Percentiles rank a stretch among this genome's conserved stretches.
phyloP scores from a whole-genome alignment of 2,329 filamentous ascomycete genomes.

The Cladorrhinum sp. region DNA sequence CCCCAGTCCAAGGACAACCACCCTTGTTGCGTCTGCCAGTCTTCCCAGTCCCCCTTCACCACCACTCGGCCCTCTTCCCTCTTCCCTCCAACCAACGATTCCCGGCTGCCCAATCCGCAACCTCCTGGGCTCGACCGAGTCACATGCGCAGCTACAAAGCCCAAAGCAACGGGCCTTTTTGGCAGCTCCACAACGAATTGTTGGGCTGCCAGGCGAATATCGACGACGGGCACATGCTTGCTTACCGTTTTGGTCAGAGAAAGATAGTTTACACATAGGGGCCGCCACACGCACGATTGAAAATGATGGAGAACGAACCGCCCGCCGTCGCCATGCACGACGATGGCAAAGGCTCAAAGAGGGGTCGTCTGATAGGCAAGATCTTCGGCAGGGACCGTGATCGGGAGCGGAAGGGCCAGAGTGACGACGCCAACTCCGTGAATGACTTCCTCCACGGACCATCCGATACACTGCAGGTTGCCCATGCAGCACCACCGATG shows the following conservation, averaged over 20 bases:
- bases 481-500: constrained; percentile 50
- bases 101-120: constrained; percentile 12
- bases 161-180: constrained; percentile 16
- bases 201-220: constrained; percentile 18
- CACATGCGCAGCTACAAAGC: constrained; percentile 20
- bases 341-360: constrained; percentile 43
- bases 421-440: constrained; percentile 43
- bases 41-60: background rate
- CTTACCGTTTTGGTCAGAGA: constrained; percentile 20
- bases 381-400: constrained; percentile 46
- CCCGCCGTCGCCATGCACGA: constrained; percentile 36
- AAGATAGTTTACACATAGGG: constrained; percentile 5
- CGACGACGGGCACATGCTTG: constrained; percentile 24
- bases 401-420: constrained; percentile 37
- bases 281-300: constrained; percentile 13
- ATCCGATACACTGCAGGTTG: constrained; percentile 53
- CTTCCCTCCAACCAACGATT: background rate
- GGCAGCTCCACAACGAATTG: constrained; percentile 23
- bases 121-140: constrained; percentile 10
- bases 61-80: background rate
- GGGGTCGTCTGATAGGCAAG: constrained; percentile 61
- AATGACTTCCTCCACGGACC: constrained; percentile 58
- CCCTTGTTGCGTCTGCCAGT: background rate
- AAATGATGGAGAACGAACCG: constrained; percentile 46
- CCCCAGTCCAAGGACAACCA: background rate